Evolutionary conservation across 768 basidiomycete genomes (phyloP), one percentile per base, ranked within the genome.

Genomic region (Cyclocybe cylindracea): DNA sequence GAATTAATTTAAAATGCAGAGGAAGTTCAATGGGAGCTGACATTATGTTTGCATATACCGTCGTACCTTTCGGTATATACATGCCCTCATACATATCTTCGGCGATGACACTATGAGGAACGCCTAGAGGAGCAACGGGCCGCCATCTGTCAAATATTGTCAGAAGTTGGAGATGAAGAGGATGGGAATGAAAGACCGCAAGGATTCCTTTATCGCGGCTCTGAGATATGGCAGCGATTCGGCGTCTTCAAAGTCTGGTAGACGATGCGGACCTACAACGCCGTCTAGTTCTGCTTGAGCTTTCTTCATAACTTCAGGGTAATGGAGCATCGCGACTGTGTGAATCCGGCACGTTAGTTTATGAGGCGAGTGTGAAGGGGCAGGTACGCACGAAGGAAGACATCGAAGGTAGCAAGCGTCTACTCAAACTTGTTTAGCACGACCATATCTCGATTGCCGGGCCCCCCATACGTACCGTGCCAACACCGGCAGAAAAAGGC

Each of bases 71-170:
- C 2, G 73, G 72, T 18, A 76, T 72, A 38, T 65, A 58, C 54
- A 66, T 66, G 1, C 66, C 72, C 2, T 72, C 50, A 53, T 76
- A 72, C 1, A 64, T 61, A 37, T 75, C 72, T 46, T 76, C 73
- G 29, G 56, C 54, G 29, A 52, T 62, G 8, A 61, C 55, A 19
- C 61, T 51, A 46, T 71, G 71, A 2, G 68, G 63, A 7, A 70
- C 54, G 5, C 64, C 68, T n/a, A 56, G 51, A 16, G 60, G 58
- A 4, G 53, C 44, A 36, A 60, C 60, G 8, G 58, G 53, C 8
- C 56, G 56, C 24, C 24, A 24, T 24, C 24, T 24, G 2, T 24
- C 59, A 58, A 60, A 19, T 35, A 58, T 63, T 46, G 13, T 10
- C 16, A 3, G 32, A 10, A 14, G 14, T 24, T 24, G 24, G 2